Conservation (phyloP, 148 eudicot genomes). For the Vaccinium corymbosum region DNA sequence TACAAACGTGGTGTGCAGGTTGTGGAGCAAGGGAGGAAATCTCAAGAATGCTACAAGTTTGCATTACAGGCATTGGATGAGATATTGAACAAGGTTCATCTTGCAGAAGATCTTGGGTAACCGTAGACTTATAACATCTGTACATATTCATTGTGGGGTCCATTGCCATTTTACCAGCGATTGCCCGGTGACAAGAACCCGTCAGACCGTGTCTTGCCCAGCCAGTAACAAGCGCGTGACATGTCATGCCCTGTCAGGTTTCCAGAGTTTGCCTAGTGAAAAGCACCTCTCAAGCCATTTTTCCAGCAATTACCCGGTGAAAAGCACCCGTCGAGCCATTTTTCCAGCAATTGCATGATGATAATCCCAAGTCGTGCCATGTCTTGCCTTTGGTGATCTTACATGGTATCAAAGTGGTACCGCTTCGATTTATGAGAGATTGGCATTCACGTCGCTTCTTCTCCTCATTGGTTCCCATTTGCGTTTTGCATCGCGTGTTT, state of each 20-base stretch:
- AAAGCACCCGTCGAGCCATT: too few relatives aligned
- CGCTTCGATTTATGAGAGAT: not conserved
- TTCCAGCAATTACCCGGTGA: too few relatives aligned
- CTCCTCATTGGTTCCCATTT: not conserved
- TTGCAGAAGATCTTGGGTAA: slow-evolving; percentile 18
- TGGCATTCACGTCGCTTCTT: not conserved
- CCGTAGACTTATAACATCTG: not conserved
- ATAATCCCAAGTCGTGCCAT: too few relatives aligned
- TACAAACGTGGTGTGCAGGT: slow-evolving; percentile 30
- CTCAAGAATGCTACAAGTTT: slow-evolving; percentile 27
- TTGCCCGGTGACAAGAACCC: too few relatives aligned
- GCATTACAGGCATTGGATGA: slow-evolving; percentile 25
- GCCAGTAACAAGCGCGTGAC: too few relatives aligned
- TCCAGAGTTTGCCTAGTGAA: too few relatives aligned
- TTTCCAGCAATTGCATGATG: too few relatives aligned
- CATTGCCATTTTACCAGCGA: not conserved
- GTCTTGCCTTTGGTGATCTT: not conserved
- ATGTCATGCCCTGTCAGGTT: too few relatives aligned
- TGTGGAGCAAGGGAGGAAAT: slow-evolving; percentile 31
- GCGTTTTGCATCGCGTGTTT: not conserved
- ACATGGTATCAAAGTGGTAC: not conserved
- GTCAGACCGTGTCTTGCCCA: too few relatives aligned
- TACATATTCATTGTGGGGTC: not conserved
- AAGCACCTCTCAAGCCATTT: too few relatives aligned
- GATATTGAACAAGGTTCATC: slow-evolving; percentile 24